Percentiles rank a stretch among this genome's conserved stretches.
These are phyloP conservation scores for Purpureocillium lavendulum DNA, from an alignment of 2,329 filamentous ascomycete species.

Conservation along the genomic window DNA sequence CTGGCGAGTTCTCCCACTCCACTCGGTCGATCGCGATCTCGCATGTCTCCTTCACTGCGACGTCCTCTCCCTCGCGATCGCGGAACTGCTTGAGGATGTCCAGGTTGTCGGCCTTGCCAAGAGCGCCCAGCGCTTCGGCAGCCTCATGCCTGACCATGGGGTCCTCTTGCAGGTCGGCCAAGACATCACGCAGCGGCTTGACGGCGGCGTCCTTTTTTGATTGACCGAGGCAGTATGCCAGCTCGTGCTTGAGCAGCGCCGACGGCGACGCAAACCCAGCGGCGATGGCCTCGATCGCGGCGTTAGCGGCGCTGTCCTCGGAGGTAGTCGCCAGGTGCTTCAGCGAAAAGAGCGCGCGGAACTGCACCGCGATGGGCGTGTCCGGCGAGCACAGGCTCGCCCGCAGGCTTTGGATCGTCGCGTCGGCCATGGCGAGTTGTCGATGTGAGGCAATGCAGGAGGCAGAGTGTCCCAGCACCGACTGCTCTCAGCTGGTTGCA, in stretches of 20 bases:
- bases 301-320: constrained; percentile 47
- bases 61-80: constrained; percentile 66
- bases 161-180: constrained; percentile 76
- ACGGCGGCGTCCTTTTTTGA: constrained; percentile 70
- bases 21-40: constrained; percentile 94
- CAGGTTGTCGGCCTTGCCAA: constrained; percentile 68
- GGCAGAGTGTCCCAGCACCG: constrained; percentile 4
- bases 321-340: constrained; percentile 78
- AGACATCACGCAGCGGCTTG: constrained; percentile 61
- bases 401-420: constrained; percentile 56
- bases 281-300: constrained; percentile 71
- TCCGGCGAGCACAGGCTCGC: constrained; percentile 72
- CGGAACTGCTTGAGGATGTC: constrained; percentile 64
- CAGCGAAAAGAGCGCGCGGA: constrained; percentile 93
- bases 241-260: constrained; percentile 87
- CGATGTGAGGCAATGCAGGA: neutral
- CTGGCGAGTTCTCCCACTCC: constrained; percentile 78
- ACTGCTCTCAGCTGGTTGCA: neutral
- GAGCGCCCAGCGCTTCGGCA: constrained; percentile 84
- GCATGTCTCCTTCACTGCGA: constrained; percentile 87
- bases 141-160: constrained; percentile 95
- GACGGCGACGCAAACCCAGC: constrained; percentile 79
- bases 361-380: constrained; percentile 77
- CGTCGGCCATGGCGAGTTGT: constrained; percentile 12
- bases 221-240: constrained; percentile 95